These are phyloP conservation scores for Macrolepiota dolichaula DNA, from an alignment of 768 basidiomycete species.

Conservation along the genomic window DNA sequence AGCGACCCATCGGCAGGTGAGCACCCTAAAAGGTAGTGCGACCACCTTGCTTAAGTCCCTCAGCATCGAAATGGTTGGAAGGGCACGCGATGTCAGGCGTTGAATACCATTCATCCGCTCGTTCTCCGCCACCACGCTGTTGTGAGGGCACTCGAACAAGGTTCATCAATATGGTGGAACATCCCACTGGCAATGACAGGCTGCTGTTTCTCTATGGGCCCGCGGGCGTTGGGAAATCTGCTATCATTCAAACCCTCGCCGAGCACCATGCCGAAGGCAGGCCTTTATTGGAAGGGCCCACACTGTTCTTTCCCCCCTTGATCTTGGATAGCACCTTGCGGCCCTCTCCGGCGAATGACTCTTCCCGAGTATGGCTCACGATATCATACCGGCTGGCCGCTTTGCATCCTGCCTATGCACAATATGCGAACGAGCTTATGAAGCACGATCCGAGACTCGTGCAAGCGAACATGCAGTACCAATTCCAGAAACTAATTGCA, in stretches of 20 bases:
- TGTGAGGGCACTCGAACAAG: background rate
- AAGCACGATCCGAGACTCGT: background rate
- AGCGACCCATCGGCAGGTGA: too few relatives aligned
- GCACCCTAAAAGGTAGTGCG: too few relatives aligned
- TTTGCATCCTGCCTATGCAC: background rate
- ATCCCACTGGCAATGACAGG: background rate
- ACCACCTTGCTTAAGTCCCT: too few relatives aligned
- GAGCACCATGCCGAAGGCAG: background rate
- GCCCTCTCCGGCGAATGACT: background rate
- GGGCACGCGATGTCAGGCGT: background rate
- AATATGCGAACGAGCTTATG: background rate
- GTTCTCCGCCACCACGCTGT: background rate
- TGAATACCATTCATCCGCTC: background rate
- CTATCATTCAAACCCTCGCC: background rate
- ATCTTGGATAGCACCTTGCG: too few relatives aligned
- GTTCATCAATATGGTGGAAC: background rate
- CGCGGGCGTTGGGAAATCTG: conserved; percentile 1
- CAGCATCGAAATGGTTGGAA: background rate
- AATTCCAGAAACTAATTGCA: background rate
- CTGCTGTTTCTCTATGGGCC: background rate
- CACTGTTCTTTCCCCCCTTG: background rate
- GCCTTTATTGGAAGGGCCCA: background rate
- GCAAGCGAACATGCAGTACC: background rate
- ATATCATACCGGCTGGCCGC: background rate
- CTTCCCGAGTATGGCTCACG: background rate